These are phyloP conservation scores for Metarhizium anisopliae DNA, from an alignment of 2,329 filamentous ascomycete genomes.

Conservation along the genomic window DNA sequence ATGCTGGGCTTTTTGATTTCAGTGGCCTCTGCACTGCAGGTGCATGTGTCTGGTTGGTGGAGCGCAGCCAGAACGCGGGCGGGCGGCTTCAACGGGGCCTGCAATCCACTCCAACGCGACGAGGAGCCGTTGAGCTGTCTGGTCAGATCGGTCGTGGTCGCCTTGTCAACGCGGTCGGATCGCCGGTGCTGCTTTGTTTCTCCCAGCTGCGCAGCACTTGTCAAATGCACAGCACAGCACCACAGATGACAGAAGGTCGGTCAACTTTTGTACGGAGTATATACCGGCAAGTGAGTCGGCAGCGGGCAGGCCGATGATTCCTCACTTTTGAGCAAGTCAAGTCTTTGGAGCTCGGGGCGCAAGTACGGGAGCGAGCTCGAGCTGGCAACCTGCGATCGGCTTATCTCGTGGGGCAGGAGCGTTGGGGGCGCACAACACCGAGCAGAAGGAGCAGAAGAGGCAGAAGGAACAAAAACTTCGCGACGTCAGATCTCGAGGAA, in stretches of 20 bases:
- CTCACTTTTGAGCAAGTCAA: too few relatives aligned
- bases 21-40: slow-evolving; percentile 3
- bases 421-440: background rate
- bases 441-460: background rate
- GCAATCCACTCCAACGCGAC: too few relatives aligned
- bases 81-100: background rate
- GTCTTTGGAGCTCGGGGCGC: too few relatives aligned
- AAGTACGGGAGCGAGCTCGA: too few relatives aligned
- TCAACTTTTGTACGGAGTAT: too few relatives aligned
- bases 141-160: background rate
- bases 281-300: too few relatives aligned
- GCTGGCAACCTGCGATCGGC: too few relatives aligned
- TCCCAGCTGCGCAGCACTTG: background rate
- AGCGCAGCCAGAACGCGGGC: background rate
- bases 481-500: background rate
- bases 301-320: too few relatives aligned
- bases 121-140: background rate
- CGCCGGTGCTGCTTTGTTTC: background rate
- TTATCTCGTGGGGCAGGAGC: background rate
- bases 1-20: too few relatives aligned
- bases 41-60: too few relatives aligned
- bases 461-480: background rate
- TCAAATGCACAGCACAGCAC: background rate
- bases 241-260: too few relatives aligned
- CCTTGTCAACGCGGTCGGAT: background rate